Conservation (phyloP, 768 basidiomycete genomes). For the Phaffia australis region DNA sequence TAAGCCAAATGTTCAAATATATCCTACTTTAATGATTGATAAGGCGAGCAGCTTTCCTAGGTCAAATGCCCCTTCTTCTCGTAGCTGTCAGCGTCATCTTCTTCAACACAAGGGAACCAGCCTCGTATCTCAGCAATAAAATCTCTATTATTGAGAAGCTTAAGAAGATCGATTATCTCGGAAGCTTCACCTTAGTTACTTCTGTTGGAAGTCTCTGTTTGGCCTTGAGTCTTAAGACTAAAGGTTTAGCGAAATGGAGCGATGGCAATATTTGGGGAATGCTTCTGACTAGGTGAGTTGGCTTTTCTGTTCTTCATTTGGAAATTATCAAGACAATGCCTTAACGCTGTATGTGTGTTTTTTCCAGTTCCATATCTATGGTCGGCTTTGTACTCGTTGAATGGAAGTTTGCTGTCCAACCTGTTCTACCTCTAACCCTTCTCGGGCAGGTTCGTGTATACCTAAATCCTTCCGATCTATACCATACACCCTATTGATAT, state of each 20-base stretch:
- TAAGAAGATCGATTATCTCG: conserved; percentile 64
- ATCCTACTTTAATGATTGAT: neutral
- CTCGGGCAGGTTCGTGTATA: neutral
- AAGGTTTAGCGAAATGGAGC: conserved; percentile 3
- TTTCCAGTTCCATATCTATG: conserved; percentile 48
- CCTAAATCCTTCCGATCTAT: neutral
- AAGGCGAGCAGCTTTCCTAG: conserved; percentile 22
- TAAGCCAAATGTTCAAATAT: too few relatives aligned
- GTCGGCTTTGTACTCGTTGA: conserved; percentile 66
- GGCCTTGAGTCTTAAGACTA: conserved; percentile 26
- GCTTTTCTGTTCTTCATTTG: neutral
- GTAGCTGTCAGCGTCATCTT: conserved; percentile 61
- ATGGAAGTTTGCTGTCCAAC: conserved; percentile 62
- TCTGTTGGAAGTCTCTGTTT: conserved; percentile 34
- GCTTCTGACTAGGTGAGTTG: conserved; percentile 39
- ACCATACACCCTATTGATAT: neutral
- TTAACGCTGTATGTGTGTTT: neutral
- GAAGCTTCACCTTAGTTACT: conserved; percentile 65
- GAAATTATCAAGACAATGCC: neutral
- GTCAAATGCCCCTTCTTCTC: conserved; percentile 62
- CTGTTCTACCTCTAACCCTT: conserved; percentile 44
- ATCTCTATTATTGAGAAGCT: conserved; percentile 1
- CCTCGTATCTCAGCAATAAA: conserved; percentile 9
- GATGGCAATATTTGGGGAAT: conserved; percentile 59
- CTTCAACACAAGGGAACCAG: conserved; percentile 48